Base-by-base conservation (phyloP, 257 asterid species). In the Cordia subcordata region DNA sequence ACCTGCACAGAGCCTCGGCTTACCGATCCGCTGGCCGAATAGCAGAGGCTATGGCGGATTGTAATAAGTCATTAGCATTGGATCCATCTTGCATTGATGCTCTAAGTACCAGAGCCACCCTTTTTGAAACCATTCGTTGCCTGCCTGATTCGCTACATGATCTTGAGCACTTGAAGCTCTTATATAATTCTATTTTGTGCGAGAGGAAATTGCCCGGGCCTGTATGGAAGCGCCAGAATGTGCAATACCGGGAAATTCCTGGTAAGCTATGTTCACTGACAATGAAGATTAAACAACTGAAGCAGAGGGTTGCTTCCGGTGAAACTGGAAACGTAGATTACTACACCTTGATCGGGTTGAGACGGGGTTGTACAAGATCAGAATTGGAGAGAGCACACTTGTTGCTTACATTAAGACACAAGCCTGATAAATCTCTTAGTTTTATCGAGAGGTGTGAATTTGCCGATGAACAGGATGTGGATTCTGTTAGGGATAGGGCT, bases 81-180 rank as follows among this genome's bases (percentile, higher is more conserved):
- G 94, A 93, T 18, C 86, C 97, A 0, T 86, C 95, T 57, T 93
- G 84, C 64, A 79, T 87, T 33, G 82, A 79, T 16, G 95, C 99
- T 5, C 86, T 93, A 61, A 75, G 82, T 38, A 72, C 83, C 3
- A 63, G 97, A 63, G 99, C 99, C 0, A 61, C 85, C 11, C 53
- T 93, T 16, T 89, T 86, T 23, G 97, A 93, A 51, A 64, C 88
- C 58, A 79, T 93, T 4, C 60, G 90, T 57, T 85, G 99, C 53
- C 58, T 89, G 20, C 94, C 97, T 0, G 97, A 93, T 39, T 78
- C 90, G 11, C 97, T 93, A 42, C 99, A 93, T 35, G 99, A 93
- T 70, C 79, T 93, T 1, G 99, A 93, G 72, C 99, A 93, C 66
- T 66, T 93, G 46, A 93, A 89, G 55, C 88, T 93, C 20, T 70